Evolutionary conservation across 1,284 basidiomycete genomes (phyloP), one percentile per base, ranked within the genome.

Genomic region (Moesziomyces aphidis): DNA sequence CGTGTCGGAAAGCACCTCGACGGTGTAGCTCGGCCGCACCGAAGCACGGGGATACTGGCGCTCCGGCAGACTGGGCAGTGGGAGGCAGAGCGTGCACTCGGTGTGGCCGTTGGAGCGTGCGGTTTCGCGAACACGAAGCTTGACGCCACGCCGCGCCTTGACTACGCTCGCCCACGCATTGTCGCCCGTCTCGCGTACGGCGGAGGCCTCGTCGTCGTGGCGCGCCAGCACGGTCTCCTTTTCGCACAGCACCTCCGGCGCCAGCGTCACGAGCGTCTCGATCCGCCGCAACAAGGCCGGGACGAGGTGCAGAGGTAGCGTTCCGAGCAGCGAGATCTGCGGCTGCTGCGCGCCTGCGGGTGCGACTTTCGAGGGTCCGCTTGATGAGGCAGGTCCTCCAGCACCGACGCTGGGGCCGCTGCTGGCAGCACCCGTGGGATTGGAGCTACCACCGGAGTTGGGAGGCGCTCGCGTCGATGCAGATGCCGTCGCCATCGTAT

Each of bases 101-200:
- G 71, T 48, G 31, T 24, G 28, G 4, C 11, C 22, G 26, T 47
- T 19, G 15, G 6, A 34, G 4, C 34, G 28, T 5, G 62, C 22
- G 19, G 55, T 52, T 43, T 75, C 73, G 0, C 47, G 21, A 7
- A 71, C 64, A 1, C 68, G 49, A 26, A 75, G 42, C 34, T 71
- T 66, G 48, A 75, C 64, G 0, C 64, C 63, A 7, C 49, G 46
- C 0, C 73, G 47, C 3, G 60, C 63, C 31, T 71, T 71, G 36
- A 75, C 67, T 9, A 75, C 73, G 22, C 57, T 61, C 15, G 67
- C 64, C 73, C 73, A 75, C 0, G 73, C 73, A 50, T 75, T 75
- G 55, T 75, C 68, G 58, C 68, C 68, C 49, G 64, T 75, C 53
- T 75, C 73, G 23, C 73, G 60, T 5, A 75, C 50, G 2, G 50